Base-by-base conservation (phyloP, 2,329 filamentous ascomycete species). In the Fusarium nisikadoi region DNA sequence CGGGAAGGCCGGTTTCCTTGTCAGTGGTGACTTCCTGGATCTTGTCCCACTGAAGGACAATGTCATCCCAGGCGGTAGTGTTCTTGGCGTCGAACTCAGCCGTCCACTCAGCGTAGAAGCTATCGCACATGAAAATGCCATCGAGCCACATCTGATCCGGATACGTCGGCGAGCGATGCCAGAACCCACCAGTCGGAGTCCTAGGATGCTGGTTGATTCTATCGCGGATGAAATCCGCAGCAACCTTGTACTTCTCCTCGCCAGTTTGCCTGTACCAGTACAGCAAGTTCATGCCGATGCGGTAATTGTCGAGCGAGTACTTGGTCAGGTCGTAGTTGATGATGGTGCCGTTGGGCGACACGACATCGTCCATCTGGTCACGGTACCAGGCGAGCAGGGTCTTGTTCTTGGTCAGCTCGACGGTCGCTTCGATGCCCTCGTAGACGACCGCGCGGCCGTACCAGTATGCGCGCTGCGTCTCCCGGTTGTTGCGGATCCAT, bases 291-390 rank as follows among this genome's bases (percentile, higher is more conserved):
- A 86, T 84, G 12, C 86, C 87, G 36, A 88, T 81, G 10, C 87
- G 85, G 66, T 88, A 84, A 64, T 88, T 84, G 66, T 87, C 85
- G 1, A 87, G 81, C 5, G 85, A 86, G 79, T 88, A 86, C 73
- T 82, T 84, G 5, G 78, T 78, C 19, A 83, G 77, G 59, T 86
- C 81, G 81, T 86, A 89, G 23, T 81, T 80, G 19, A 79, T 77
- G 62, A 88, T 79, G 8, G 83, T 84, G 17, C 87, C 87, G 36
- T 79, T 65, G 4, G 39, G 20, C 5, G 79, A 73, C 3, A 80
- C 73, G 6, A 89, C 83, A 1, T 81, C 79, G 54, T 87, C 85
- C 41, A 89, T 81, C 56, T 85, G 83, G 6, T 76, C 78, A 9
- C 83, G 82, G 61, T 85, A 83, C 76, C 83, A 86, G 19, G 83